Percentiles rank a stretch among this genome's conserved stretches.
These are phyloP conservation scores for Colletotrichum sp. DNA, from an alignment of 2,329 filamentous ascomycete species.

Conservation along the genomic window DNA sequence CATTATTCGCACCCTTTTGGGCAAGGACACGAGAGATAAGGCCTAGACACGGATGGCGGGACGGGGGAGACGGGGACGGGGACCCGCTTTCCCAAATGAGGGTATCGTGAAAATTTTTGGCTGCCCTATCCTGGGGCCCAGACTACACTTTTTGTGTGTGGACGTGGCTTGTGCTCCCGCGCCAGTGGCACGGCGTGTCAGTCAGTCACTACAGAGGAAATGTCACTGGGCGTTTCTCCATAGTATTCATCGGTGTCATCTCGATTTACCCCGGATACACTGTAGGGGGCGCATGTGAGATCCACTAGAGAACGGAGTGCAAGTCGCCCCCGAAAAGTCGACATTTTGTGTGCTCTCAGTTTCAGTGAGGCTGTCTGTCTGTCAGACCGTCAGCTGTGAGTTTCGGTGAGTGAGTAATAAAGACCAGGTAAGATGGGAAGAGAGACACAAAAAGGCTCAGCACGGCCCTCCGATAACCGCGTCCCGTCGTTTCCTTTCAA, in stretches of 20 bases:
- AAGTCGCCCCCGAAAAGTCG: not conserved
- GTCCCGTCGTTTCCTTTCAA: not conserved
- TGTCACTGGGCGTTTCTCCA: not conserved
- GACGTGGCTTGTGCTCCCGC: not conserved
- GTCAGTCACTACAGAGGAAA: not conserved
- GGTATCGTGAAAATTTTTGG: constrained; percentile 20
- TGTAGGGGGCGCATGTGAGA: not conserved
- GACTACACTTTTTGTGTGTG: not conserved
- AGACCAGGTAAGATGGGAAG: not conserved
- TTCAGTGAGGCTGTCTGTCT: not conserved
- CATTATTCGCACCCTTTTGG: not conserved
- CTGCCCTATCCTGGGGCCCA: constrained; percentile 7
- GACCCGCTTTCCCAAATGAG: constrained; percentile 16
- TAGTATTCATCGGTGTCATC: not conserved
- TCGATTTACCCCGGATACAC: not conserved
- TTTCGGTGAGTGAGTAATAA: not conserved
- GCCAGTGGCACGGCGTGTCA: not conserved
- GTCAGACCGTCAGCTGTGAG: not conserved
- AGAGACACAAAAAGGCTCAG: not conserved
- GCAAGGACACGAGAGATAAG: not conserved
- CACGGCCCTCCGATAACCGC: not conserved
- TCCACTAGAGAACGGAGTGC: not conserved
- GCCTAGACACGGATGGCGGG: not conserved
- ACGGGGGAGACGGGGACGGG: not conserved
- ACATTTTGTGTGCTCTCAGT: not conserved